phyloP scores from a whole-genome alignment of 2,329 filamentous ascomycete genomes.

The Neobulgaria alba region DNA sequence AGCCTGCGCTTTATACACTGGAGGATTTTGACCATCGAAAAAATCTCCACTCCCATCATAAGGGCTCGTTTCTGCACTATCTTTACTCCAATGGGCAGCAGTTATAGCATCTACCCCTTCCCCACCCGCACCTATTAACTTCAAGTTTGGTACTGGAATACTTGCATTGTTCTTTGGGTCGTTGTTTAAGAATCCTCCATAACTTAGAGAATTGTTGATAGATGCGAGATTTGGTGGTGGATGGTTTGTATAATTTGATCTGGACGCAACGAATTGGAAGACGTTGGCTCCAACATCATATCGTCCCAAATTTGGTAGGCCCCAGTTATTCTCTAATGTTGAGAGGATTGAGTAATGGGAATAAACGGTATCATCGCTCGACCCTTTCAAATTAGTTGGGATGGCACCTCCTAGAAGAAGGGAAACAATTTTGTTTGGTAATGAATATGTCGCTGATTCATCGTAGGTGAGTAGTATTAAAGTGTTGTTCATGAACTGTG shows the following conservation, averaged over 20 bases:
- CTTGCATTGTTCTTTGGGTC: slow-evolving; percentile 26
- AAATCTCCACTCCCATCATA: slow-evolving; percentile 39
- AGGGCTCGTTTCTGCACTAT: slow-evolving; percentile 28
- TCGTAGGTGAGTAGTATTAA: slow-evolving; percentile 51
- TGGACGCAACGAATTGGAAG: slow-evolving; percentile 24
- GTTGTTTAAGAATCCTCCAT: slow-evolving; percentile 34
- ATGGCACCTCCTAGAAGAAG: slow-evolving; percentile 48
- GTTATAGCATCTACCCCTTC: slow-evolving; percentile 31
- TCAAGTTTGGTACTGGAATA: slow-evolving; percentile 35
- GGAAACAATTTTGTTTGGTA: slow-evolving; percentile 44
- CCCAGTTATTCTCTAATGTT: slow-evolving; percentile 36
- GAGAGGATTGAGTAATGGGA: slow-evolving; percentile 38
- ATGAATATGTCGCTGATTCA: slow-evolving; percentile 43
- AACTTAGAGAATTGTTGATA: slow-evolving; percentile 38
- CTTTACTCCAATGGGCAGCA: slow-evolving; percentile 27
- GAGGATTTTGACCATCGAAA: slow-evolving; percentile 34
- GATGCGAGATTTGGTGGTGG: slow-evolving; percentile 27
- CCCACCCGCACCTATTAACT: slow-evolving; percentile 36
- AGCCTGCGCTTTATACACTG: slow-evolving; percentile 32
- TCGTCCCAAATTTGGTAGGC: slow-evolving; percentile 34
- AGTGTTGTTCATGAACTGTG: slow-evolving; percentile 43
- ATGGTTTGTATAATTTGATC: slow-evolving; percentile 25
- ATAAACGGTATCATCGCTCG: slow-evolving; percentile 42
- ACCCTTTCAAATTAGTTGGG: slow-evolving; percentile 37
- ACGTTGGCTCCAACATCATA: slow-evolving; percentile 36